These are phyloP conservation scores for Aristolochia contorta DNA, from an alignment of 164 flowering plant species.

Conservation along the genomic window DNA sequence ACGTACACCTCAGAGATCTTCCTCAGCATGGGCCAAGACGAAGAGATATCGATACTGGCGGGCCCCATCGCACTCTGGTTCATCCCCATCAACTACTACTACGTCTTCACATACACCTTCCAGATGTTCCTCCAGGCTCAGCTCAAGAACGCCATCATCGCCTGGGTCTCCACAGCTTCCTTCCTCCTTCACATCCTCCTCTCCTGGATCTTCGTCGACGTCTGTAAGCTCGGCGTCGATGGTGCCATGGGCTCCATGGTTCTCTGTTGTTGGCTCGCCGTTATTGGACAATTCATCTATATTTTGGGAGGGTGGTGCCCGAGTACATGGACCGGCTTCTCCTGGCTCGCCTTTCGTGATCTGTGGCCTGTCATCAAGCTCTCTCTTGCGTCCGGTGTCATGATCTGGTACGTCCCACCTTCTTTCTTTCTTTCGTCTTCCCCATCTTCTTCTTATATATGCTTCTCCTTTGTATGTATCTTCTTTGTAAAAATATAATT, in stretches of 20 bases:
- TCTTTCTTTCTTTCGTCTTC: no score
- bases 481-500: no score
- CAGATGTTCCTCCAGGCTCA: conserved; percentile 19
- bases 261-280: conserved; percentile 50
- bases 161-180: conserved; percentile 6
- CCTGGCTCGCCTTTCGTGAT: conserved; percentile 35
- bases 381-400: conserved; percentile 53
- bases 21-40: conserved; percentile 4
- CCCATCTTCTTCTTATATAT: background rate
- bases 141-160: conserved; percentile 21
- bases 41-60: background rate
- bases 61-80: conserved; percentile 7
- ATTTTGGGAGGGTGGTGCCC: conserved; percentile 54
- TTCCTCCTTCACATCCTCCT: conserved; percentile 14
- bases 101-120: conserved; percentile 4
- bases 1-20: conserved; percentile 5
- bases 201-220: conserved; percentile 16
- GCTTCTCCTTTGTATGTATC: background rate
- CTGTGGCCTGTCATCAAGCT: conserved; percentile 49
- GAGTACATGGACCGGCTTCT: conserved; percentile 52
- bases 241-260: conserved; percentile 65
- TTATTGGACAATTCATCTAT: conserved; percentile 42
- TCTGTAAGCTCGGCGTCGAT: conserved; percentile 55
- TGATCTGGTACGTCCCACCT: conserved; percentile 50
- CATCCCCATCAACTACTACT: conserved; percentile 5